Base-by-base conservation (phyloP, 345 rosid genomes). In the Sisymbrium altissimum region DNA sequence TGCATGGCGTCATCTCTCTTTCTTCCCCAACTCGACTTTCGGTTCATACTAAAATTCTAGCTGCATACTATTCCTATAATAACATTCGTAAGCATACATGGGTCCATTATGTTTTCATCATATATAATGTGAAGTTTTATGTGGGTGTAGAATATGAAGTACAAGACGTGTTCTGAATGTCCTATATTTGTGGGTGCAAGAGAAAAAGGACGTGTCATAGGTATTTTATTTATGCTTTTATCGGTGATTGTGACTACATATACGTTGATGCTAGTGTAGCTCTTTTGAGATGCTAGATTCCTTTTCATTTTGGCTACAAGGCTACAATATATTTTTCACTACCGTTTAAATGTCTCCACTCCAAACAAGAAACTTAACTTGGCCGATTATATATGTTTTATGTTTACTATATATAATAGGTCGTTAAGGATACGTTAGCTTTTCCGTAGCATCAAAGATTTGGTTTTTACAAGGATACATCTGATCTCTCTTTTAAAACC, bases 1-100 rank as follows among this genome's bases (percentile, higher is more conserved):
- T 32, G 39, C 64, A 43, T 58, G 46, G 12, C 17, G 19, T 48
- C 41, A 40, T 33, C 18, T 70, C n/a, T 23, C 43, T 59, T 59
- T 23, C 48, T 59, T 49, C 75, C 19, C 59, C n/a, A 52, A 52
- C 27, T n/a, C 71, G 7, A 50, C 46, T 66, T 64, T 41, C 23
- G 17, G 17, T 64, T 48, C 57, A 19, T 30, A 46, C 57, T 65
- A 33, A 23, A 21, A 59, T 35, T 59, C 32, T 49, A 21, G 58
- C 6, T 36, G 29, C 9, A 15, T 21, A 60, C 18, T 15, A 48
- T 25, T 23, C 38, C 12, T 59, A 11, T 29, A 15, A 38, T 46
- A 17, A 29, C 30, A 30, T 29, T 15, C 18, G 27, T 25, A 15
- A 15, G 14, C 18, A 46, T 30, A 68, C 5, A 12, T 46, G 21